A percentile compares a stretch with the other conserved stretches of the same genome.
phyloP scores from a whole-genome alignment of 345 rosid species.

The Eucalyptus erythrocorys region DNA sequence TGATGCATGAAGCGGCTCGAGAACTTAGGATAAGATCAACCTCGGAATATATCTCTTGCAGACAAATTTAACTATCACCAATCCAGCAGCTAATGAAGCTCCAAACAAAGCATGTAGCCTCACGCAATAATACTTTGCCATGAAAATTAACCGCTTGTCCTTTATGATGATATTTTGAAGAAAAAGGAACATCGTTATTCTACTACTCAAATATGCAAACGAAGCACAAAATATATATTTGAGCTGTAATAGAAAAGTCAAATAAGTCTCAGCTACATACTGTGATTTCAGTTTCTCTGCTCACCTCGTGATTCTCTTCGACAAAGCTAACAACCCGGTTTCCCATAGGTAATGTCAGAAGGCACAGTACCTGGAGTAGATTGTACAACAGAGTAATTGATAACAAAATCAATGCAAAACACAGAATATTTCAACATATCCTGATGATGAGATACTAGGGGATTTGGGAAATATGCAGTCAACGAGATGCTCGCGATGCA shows the following conservation, averaged over 20 bases:
- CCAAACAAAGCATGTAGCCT: constrained; percentile 71
- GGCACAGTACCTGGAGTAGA: constrained; percentile 45
- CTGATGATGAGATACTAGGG: not conserved
- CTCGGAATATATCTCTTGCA: not conserved
- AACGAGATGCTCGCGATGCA: constrained; percentile 45
- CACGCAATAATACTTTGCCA: constrained; percentile 92
- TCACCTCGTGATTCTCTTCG: constrained; percentile 64
- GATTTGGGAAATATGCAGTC: not conserved
- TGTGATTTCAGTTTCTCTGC: not conserved
- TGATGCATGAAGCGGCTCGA: not conserved
- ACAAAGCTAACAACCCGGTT: constrained; percentile 49
- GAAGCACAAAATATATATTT: not conserved
- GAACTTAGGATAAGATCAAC: not conserved
- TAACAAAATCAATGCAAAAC: not conserved
- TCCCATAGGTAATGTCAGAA: constrained; percentile 66
- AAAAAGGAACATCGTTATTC: not conserved
- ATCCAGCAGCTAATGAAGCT: constrained; percentile 69
- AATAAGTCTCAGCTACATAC: not conserved
- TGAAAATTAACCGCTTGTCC: constrained; percentile 72
- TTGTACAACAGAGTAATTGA: not conserved
- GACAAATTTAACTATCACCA: constrained; percentile 29
- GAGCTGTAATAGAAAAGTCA: not conserved
- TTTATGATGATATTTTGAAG: not conserved
- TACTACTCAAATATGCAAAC: not conserved
- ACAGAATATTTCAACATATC: not conserved